Base-by-base conservation (phyloP, 176 grass and related monocot species). In the Pontederia paniculata region DNA sequence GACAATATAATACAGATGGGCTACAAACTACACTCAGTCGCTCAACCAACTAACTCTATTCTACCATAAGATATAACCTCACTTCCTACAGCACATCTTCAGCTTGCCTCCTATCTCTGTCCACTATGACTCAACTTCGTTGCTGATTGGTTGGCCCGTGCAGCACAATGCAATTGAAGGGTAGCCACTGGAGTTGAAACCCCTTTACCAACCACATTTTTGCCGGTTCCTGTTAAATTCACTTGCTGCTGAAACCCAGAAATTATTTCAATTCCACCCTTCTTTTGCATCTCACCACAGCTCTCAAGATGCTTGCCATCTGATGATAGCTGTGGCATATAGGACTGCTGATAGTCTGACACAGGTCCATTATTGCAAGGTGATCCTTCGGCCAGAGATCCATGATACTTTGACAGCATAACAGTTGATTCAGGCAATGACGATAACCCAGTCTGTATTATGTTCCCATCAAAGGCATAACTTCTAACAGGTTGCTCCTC, bases 251-350 rank as follows among this genome's bases (percentile, higher is more conserved):
- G 81, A 49, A 81, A 89, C 45, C 81, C 74, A 12, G 86, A 80
- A 12, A 73, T 57, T 10, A 84, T 48, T 42, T 78, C 81, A 13
- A 84, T 72, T 3, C 74, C 77, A 14, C 65, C 78, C 45, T 77
- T 65, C 67, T 84, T 89, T 42, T 78, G 86, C 52, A 77, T 62
- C 54, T 81, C 79, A 12, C 72, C 52, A 25, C 72, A 76, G 54
- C 49, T 79, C 8, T 83, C 84, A 16, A 80, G 11, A 21, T 58
- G 64, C 20, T 80, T 81, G 0, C 45, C 58, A 63, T 81, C 75
- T 54, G 81, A 76, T 25, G 76, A 65, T 48, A 70, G 56, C 19
- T 62, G 68, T 19, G 66, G 81, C 74, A 69, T 62, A 16, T 53
- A 46, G 45, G 81, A 69, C 52, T 78, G 81, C 14, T 78, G 74